Conservation (phyloP, 805 yeast species). For the Candida pseudofarinosa region DNA sequence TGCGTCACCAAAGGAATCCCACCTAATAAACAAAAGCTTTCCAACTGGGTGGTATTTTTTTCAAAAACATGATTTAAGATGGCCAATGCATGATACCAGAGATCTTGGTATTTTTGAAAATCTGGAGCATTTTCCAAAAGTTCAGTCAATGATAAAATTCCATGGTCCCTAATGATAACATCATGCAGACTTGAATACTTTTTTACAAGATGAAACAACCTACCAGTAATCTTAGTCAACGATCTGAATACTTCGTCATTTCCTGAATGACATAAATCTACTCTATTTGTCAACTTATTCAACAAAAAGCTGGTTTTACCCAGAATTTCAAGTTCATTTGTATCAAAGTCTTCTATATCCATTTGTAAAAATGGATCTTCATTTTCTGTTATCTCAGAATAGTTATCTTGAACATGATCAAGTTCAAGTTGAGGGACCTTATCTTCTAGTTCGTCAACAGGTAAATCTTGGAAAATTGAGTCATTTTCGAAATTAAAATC, state of each 20-base stretch:
- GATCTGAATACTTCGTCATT: constrained; percentile 27
- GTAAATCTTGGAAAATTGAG: constrained; percentile 1
- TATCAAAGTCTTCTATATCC: constrained; percentile 36
- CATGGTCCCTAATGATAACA: constrained; percentile 38
- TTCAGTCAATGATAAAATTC: constrained; percentile 36
- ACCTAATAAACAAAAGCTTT: constrained; percentile 40
- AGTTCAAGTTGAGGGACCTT: background rate
- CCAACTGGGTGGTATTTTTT: constrained; percentile 27
- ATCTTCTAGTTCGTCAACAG: background rate
- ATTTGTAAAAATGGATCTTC: constrained; percentile 36
- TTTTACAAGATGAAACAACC: constrained; percentile 34
- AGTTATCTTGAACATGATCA: background rate
- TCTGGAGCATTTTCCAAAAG: constrained; percentile 33
- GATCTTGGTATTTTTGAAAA: constrained; percentile 24
- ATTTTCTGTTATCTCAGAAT: constrained; percentile 15
- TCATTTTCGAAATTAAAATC: constrained; percentile 12
- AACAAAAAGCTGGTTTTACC: constrained; percentile 36
- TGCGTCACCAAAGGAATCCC: constrained; percentile 41
- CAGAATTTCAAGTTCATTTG: constrained; percentile 39
- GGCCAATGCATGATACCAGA: constrained; percentile 36
- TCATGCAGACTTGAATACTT: constrained; percentile 40
- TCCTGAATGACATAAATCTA: constrained; percentile 25
- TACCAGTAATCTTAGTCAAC: constrained; percentile 31
- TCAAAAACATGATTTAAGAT: constrained; percentile 33
- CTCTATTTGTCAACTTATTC: constrained; percentile 27